A percentile compares a stretch with the other conserved stretches of the same genome.
Evolutionary conservation across 306 rosid species (phyloP).

Genomic region (Oxytropis ochrocephala): DNA sequence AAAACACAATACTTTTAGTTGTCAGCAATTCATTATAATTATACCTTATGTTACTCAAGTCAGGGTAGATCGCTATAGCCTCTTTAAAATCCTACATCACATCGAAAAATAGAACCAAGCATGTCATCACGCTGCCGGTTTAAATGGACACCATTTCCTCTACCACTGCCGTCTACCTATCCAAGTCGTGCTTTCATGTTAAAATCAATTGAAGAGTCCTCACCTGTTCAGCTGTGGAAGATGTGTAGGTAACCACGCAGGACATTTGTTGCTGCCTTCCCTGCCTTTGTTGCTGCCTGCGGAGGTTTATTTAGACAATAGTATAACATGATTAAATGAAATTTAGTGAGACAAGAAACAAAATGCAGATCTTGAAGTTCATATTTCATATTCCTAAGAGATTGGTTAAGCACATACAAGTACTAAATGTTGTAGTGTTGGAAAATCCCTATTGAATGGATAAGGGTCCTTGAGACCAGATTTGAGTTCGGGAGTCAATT

Average conservation of each 20-base stretch:
- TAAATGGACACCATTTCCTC: not conserved
- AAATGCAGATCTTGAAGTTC: not conserved
- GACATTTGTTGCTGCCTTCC: too few relatives aligned
- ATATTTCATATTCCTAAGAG: not conserved
- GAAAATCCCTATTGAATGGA: too few relatives aligned
- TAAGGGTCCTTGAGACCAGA: too few relatives aligned
- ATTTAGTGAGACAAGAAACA: not conserved
- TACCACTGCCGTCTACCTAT: not conserved
- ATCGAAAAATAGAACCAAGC: conserved; percentile 2
- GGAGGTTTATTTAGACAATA: conserved; percentile 2
- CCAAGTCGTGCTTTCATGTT: not conserved
- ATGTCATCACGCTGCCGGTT: conserved; percentile 2
- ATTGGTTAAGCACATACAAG: too few relatives aligned
- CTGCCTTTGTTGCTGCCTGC: conserved; percentile 89
- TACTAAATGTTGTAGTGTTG: too few relatives aligned
- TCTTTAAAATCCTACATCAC: conserved; percentile 64
- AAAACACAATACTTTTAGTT: not conserved
- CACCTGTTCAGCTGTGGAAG: conserved; percentile 89
- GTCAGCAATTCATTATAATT: not conserved
- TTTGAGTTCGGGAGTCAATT: too few relatives aligned
- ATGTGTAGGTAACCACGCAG: conserved; percentile 71
- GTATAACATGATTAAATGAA: not conserved
- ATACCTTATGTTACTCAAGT: conserved; percentile 77
- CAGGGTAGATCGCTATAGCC: conserved; percentile 77
- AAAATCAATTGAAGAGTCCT: not conserved